Evolutionary conservation across 73 alveolate species (phyloP).

Genomic region (Paramecium octaurelia): DNA sequence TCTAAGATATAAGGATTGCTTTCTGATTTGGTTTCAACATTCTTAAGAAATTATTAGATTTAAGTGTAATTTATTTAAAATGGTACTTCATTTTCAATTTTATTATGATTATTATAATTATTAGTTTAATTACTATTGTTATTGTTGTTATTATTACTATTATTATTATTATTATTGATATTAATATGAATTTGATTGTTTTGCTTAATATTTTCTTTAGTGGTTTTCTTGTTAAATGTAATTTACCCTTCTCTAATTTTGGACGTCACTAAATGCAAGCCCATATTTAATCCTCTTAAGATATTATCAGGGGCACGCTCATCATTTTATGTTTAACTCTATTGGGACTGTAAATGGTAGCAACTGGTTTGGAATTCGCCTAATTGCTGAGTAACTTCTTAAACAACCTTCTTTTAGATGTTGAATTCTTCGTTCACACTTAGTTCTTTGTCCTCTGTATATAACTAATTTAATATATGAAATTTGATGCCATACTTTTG

Average conservation of each 20-base stretch:
- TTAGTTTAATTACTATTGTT: no score
- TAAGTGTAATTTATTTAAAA: background rate
- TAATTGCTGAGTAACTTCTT: background rate
- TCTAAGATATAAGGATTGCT: background rate
- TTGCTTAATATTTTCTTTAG: background rate
- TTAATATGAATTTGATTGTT: background rate
- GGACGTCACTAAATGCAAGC: background rate
- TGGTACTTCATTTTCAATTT: background rate
- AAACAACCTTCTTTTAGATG: background rate
- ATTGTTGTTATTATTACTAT: background rate
- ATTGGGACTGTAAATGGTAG: background rate
- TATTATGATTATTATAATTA: background rate
- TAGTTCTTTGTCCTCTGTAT: constrained; percentile 35
- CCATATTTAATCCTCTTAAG: constrained; percentile 17
- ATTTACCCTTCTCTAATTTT: constrained; percentile 1
- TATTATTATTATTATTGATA: background rate
- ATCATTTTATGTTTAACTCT: background rate
- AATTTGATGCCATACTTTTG: background rate
- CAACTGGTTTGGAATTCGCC: constrained; percentile 25
- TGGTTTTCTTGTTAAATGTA: background rate
- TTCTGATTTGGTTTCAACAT: background rate
- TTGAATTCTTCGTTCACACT: background rate
- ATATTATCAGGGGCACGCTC: constrained; percentile 7
- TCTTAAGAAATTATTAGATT: background rate
- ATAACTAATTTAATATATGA: background rate